These are phyloP conservation scores for Kwoniella sp. DNA, from an alignment of 768 basidiomycete species.

Conservation along the genomic window DNA sequence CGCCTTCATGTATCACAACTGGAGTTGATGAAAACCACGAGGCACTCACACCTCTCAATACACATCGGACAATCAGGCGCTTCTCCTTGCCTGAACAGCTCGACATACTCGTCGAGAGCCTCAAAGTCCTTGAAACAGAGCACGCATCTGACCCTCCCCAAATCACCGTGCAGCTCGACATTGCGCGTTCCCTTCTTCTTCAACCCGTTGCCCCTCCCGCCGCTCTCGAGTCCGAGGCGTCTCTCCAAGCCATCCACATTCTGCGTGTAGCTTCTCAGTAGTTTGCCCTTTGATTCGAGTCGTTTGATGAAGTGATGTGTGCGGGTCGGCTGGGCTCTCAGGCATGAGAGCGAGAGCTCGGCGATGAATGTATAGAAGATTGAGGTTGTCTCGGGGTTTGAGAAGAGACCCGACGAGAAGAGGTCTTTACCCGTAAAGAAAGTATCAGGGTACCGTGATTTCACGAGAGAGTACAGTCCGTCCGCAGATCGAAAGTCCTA, in stretches of 20 bases:
- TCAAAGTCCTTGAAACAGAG: slow-evolving; percentile 78
- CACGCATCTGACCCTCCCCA: slow-evolving; percentile 84
- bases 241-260: slow-evolving; percentile 96
- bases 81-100: slow-evolving; percentile 68
- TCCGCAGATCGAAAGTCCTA: slow-evolving; percentile 97
- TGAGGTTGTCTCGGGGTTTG: slow-evolving; percentile 78
- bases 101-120: slow-evolving; percentile 67
- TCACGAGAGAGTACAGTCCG: slow-evolving; percentile 87
- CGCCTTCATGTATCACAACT: background rate
- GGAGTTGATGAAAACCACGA: background rate
- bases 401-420: slow-evolving; percentile 90
- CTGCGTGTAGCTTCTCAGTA: slow-evolving; percentile 91
- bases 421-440: slow-evolving; percentile 91
- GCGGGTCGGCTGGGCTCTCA: slow-evolving; percentile 69
- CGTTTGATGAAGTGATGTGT: slow-evolving; percentile 88
- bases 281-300: slow-evolving; percentile 77
- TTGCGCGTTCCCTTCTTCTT: slow-evolving; percentile 75
- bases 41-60: slow-evolving; percentile 69
- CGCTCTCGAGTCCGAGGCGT: slow-evolving; percentile 72
- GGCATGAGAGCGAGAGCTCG: slow-evolving; percentile 74
- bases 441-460: slow-evolving; percentile 76
- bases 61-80: slow-evolving; percentile 90
- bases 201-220: slow-evolving; percentile 66
- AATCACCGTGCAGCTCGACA: slow-evolving; percentile 91
- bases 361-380: slow-evolving; percentile 96